A percentile compares a stretch with the other conserved stretches of the same genome.
Conservation (phyloP, 768 basidiomycete species). For the Daedaleopsis sinensis region DNA sequence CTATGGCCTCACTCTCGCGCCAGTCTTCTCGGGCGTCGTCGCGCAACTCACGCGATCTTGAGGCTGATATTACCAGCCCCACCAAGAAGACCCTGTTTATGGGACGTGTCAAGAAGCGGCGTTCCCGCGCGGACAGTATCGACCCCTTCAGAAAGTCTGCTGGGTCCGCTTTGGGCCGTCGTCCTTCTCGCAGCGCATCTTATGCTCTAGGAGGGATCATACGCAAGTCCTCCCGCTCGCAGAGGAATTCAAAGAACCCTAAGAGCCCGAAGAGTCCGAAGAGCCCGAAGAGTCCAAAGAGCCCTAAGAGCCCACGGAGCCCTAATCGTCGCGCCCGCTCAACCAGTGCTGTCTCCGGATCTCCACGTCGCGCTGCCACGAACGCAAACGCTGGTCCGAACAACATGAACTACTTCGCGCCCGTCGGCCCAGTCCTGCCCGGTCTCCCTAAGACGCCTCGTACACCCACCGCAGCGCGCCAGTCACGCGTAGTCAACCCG, state of each 20-base stretch:
- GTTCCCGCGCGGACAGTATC: conserved; percentile 19
- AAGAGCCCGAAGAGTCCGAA: not conserved
- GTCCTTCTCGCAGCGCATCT: not conserved
- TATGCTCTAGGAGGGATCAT: not conserved
- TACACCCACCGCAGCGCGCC: conserved; percentile 15
- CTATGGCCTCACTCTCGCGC: conserved; percentile 17
- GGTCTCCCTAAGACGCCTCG: conserved; percentile 16
- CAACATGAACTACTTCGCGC: conserved; percentile 2
- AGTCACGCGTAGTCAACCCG: conserved; percentile 5
- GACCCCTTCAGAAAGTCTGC: conserved; percentile 19
- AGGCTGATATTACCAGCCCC: not conserved
- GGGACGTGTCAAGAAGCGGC: conserved; percentile 12
- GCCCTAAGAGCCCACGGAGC: conserved; percentile 4
- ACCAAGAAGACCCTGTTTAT: conserved; percentile 4
- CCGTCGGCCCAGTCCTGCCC: not conserved
- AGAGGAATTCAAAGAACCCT: conserved; percentile 8
- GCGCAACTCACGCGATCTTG: conserved; percentile 15
- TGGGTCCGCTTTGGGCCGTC: not conserved
- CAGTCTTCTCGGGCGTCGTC: conserved; percentile 18
- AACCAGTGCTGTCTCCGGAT: conserved; percentile 2
- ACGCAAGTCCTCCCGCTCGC: not conserved
- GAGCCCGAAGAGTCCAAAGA: conserved; percentile 6
- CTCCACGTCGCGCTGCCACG: conserved; percentile 3
- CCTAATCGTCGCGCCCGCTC: conserved; percentile 7
- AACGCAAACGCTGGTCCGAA: conserved; percentile 2